Conservation (phyloP, 1,139 yeast genomes). For the Nematodospora anomalae region DNA sequence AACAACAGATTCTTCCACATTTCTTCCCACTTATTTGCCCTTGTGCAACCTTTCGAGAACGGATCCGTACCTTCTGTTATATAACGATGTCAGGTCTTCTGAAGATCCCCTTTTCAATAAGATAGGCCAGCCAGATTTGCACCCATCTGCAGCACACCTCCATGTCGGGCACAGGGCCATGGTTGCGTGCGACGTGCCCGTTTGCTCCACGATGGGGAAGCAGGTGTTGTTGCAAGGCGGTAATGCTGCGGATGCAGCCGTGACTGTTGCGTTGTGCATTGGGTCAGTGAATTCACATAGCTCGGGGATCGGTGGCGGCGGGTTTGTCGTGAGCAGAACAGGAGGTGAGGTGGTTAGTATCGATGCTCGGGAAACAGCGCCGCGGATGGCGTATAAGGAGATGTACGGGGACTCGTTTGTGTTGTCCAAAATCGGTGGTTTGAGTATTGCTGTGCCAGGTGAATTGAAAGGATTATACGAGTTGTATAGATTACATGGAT, state of each 20-base stretch:
- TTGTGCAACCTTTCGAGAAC: too few species aligned
- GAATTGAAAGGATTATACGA: conserved; percentile 79
- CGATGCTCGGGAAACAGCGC: conserved; percentile 91
- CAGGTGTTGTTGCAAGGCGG: conserved; percentile 57
- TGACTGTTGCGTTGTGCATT: conserved; percentile 84
- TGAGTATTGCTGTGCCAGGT: conserved; percentile 87
- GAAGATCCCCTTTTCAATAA: conserved; percentile 15
- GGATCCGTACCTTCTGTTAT: conserved; percentile 12
- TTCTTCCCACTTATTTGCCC: too few species aligned
- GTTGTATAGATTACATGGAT: conserved; percentile 60
- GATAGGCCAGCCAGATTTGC: conserved; percentile 35
- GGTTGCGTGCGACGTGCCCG: conserved; percentile 72
- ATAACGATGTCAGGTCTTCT: conserved; percentile 5
- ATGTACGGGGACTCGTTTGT: conserved; percentile 51
- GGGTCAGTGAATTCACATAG: conserved; percentile 82
- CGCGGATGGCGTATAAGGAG: conserved; percentile 54
- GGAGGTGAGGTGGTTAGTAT: conserved; percentile 52
- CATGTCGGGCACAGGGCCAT: conserved; percentile 52
- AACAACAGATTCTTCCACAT: conserved; percentile 4
- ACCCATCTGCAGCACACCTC: conserved; percentile 32
- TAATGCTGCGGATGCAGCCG: conserved; percentile 89
- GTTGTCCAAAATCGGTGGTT: conserved; percentile 72
- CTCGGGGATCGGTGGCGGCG: conserved; percentile 95
- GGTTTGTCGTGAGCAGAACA: conserved; percentile 56
- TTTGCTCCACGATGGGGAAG: conserved; percentile 71